Percentiles rank a stretch among this genome's conserved stretches.
These are phyloP conservation scores for Lojkania enalia DNA, from an alignment of 2,329 filamentous ascomycete genomes.

Conservation along the genomic window DNA sequence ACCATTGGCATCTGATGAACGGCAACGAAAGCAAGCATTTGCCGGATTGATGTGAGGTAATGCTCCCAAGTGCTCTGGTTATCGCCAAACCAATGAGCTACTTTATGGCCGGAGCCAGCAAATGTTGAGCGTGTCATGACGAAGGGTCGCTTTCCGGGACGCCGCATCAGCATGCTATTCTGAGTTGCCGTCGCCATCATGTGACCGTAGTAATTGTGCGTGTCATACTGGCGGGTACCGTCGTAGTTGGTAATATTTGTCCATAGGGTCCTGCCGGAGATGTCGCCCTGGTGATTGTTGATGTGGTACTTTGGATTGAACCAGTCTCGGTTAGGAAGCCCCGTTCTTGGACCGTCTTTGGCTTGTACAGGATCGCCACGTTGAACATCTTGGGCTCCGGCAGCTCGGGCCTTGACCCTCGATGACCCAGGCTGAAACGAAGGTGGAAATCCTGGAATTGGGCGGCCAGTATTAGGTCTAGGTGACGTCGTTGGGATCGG, in stretches of 20 bases:
- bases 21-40: constrained; percentile 51
- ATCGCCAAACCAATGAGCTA: constrained; percentile 66
- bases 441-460: constrained; percentile 69
- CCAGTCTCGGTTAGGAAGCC: constrained; percentile 65
- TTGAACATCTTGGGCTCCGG: constrained; percentile 8
- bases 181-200: constrained; percentile 72
- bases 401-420: constrained; percentile 11
- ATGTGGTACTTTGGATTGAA: constrained; percentile 68
- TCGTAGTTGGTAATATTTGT: constrained; percentile 71
- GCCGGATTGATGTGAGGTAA: constrained; percentile 48
- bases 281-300: constrained; percentile 59
- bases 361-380: constrained; percentile 14
- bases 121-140: constrained; percentile 78
- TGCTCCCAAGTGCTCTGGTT: constrained; percentile 50
- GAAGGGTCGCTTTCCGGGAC: constrained; percentile 66
- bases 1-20: constrained; percentile 55
- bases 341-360: constrained; percentile 50
- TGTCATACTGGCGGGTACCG: constrained; percentile 71
- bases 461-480: constrained; percentile 61
- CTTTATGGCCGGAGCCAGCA: constrained; percentile 66
- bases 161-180: constrained; percentile 66
- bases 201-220: constrained; percentile 75
- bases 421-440: constrained; percentile 62
- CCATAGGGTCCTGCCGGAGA: constrained; percentile 58
- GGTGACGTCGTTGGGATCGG: constrained; percentile 60